A percentile compares a stretch with the other conserved stretches of the same genome.
Conservation (phyloP, 768 basidiomycete species). For the Lyophyllum shimeji region DNA sequence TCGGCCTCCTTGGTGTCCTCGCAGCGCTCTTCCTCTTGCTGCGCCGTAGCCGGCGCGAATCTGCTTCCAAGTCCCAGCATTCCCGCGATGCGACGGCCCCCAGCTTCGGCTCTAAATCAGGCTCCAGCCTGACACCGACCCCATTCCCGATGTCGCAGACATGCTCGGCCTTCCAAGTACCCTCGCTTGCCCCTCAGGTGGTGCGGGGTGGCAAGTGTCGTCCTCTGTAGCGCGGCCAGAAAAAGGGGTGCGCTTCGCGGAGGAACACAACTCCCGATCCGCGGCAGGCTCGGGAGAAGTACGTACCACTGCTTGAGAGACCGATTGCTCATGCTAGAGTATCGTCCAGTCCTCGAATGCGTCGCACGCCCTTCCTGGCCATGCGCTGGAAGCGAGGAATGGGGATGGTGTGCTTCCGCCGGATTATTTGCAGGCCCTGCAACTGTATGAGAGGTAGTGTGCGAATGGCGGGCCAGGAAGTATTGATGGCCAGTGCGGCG, state of each 20-base stretch:
- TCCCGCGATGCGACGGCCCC: constrained; percentile 1
- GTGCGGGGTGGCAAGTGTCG: background rate
- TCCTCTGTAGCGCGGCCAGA: background rate
- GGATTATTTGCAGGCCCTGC: constrained; percentile 4
- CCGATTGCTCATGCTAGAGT: too few species aligned
- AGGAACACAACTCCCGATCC: too few species aligned
- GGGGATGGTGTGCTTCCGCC: constrained; percentile 3
- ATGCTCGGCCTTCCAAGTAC: background rate
- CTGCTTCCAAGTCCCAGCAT: too few species aligned
- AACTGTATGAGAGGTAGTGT: background rate
- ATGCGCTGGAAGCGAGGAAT: background rate
- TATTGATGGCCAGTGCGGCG: too few species aligned
- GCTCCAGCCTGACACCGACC: background rate
- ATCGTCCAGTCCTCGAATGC: too few species aligned
- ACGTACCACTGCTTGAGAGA: too few species aligned
- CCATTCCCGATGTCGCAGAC: background rate
- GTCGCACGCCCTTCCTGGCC: background rate
- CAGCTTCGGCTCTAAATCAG: constrained; percentile 6
- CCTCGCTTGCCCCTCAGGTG: background rate
- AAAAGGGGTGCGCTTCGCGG: background rate
- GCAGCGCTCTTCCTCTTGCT: constrained; percentile 8
- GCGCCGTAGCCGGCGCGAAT: constrained; percentile 4
- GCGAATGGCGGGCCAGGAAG: background rate
- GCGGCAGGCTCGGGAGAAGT: too few species aligned
- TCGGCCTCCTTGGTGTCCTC: constrained; percentile 3